Evolutionary conservation across 1,139 yeast genomes (phyloP), one percentile per base, ranked within the genome.

Genomic region (Saccharomyces hybrid): DNA sequence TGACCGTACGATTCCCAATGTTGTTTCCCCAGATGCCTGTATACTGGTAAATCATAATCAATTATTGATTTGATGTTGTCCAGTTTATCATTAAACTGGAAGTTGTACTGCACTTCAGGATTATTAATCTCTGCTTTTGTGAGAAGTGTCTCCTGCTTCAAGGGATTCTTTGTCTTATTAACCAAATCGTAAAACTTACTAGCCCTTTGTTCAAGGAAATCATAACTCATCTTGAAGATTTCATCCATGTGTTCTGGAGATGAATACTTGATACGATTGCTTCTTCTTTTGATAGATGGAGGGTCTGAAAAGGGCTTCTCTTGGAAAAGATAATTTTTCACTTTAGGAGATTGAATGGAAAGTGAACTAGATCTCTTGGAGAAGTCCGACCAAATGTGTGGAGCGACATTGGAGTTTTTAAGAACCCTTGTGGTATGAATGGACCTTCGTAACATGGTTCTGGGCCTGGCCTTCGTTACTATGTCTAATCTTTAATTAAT

Each of bases 91-190:
- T 67, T 64, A 66, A 70, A 81, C 51, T 73, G 73, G 53, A 80
- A 74, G 69, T 87, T 88, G 73, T 80, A 88, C 56, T 82, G 74
- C 8, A 89, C 96, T 70, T 88, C 96, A 7, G 97, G 97, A 68
- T 90, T 88, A 64, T 76, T 70, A 47, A 74, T 63, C 67, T 90
- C 95, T 1, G 95, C 88, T 51, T 76, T 70, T 8, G 77, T 73
- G 47, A 72, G 61, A 16, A 77, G 64, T 47, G 70, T 28, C 14
- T 59, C 60, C 31, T n/a, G 23, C 13, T 46, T 32, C 47, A 31
- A 25, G 23, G 74, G 68, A 23, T 69, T 66, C 55, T 66, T 67
- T 64, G 59, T 52, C 46, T 59, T 46, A 5, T 56, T 49, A 5
- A 66, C 52, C 52, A 62, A 51, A 7, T 58, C 55, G 51, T 68